A percentile compares a stretch with the other conserved stretches of the same genome.
Evolutionary conservation across 805 yeast genomes (phyloP).

Genomic region (Candida ortonii): DNA sequence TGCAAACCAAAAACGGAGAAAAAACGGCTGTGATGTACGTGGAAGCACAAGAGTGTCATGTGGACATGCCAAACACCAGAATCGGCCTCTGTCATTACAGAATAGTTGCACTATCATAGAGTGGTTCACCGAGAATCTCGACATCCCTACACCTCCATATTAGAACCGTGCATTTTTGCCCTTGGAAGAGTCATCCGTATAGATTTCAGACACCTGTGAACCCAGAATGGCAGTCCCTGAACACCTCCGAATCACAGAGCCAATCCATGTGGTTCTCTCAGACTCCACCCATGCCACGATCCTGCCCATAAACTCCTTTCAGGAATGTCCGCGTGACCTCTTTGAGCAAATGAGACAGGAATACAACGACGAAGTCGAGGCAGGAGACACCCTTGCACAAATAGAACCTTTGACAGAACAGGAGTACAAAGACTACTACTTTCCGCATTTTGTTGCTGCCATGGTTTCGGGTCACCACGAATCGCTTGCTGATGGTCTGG

Average conservation of each 20-base stretch:
- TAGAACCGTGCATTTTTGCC: too few relatives aligned
- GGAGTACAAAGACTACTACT: conserved; percentile 66
- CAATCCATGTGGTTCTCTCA: conserved; percentile 22
- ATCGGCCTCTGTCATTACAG: too few relatives aligned
- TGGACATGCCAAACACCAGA: too few relatives aligned
- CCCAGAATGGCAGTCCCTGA: conserved; percentile 15
- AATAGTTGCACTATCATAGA: too few relatives aligned
- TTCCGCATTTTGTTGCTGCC: conserved; percentile 61
- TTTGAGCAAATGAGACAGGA: conserved; percentile 44
- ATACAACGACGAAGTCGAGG: conserved; percentile 64
- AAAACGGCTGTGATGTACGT: too few relatives aligned
- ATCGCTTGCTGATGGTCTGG: conserved; percentile 40
- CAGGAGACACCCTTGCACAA: conserved; percentile 76
- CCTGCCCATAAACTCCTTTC: conserved; percentile 51
- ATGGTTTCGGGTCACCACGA: conserved; percentile 45
- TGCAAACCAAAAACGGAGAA: too few relatives aligned
- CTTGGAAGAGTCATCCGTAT: too few relatives aligned
- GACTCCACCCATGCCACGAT: conserved; percentile 43
- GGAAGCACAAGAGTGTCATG: too few relatives aligned
- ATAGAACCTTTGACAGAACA: conserved; percentile 38
- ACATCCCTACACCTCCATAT: too few relatives aligned
- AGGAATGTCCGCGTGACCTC: conserved; percentile 50
- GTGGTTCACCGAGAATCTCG: too few relatives aligned
- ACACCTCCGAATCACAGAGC: conserved; percentile 6
- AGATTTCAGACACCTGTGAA: too few relatives aligned